These are phyloP conservation scores for Xylaria nigripes DNA, from an alignment of 495 filamentous ascomycete species.

Conservation along the genomic window DNA sequence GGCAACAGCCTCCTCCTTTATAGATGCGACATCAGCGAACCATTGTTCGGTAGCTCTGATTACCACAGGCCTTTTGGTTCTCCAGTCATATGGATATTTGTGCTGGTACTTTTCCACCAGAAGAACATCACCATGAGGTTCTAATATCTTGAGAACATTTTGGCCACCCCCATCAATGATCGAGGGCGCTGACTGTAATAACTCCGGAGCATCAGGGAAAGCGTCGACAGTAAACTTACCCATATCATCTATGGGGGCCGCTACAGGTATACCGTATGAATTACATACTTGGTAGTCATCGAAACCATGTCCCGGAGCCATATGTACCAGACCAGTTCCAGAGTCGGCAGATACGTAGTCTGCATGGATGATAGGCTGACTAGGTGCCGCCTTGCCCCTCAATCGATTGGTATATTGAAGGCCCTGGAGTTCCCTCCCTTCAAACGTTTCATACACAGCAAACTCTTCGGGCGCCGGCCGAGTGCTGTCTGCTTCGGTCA, in stretches of 20 bases:
- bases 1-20: conserved; percentile 62
- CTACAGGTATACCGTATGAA: conserved; percentile 53
- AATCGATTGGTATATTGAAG: conserved; percentile 59
- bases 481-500: conserved; percentile 19
- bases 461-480: conserved; percentile 21
- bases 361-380: conserved; percentile 67
- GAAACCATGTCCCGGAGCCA: conserved; percentile 90
- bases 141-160: conserved; percentile 59
- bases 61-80: conserved; percentile 86
- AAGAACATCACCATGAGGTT: conserved; percentile 46
- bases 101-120: conserved; percentile 62
- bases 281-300: conserved; percentile 88
- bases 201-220: conserved; percentile 54
- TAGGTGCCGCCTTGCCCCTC: conserved; percentile 41
- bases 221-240: conserved; percentile 72
- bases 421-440: conserved; percentile 57
- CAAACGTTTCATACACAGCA: conserved; percentile 46
- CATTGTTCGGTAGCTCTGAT: conserved; percentile 90
- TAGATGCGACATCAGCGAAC: conserved; percentile 84
- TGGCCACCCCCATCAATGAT: conserved; percentile 52
- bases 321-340: conserved; percentile 87
- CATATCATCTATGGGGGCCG: conserved; percentile 72
- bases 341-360: conserved; percentile 81
- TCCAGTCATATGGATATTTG: conserved; percentile 97
- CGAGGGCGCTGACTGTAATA: conserved; percentile 40